Base-by-base conservation (phyloP, 768 basidiomycete species). In the Chalciporus pseudorubinellus region DNA sequence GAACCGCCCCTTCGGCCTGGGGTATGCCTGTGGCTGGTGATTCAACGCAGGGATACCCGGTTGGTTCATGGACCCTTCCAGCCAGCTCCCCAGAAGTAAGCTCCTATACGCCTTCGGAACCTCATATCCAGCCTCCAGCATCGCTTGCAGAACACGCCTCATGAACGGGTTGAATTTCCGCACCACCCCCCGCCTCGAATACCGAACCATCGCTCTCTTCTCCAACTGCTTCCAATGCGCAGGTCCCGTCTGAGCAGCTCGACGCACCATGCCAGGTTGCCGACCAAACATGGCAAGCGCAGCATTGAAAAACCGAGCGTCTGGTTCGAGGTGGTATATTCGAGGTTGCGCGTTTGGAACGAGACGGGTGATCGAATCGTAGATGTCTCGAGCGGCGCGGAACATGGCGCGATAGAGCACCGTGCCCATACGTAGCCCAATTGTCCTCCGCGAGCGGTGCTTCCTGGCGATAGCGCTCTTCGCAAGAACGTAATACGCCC, bases 261-360 rank as follows among this genome's bases (percentile, higher is more conserved):
- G 68, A 28, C 46, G 61, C 47, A 50, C 38, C 60, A 44, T 60
- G 10, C 41, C 36, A 20, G 61, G 50, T 13, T 61, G 60, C 11
- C 65, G 62, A 16, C 67, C 61, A 33, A 77, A 74, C 41, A 84
- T 67, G 10, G 70, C 65, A 12, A 89, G 67, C 9, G 80, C 72
- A 2, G 82, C 81, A 48, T 86, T 87, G 70, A 83, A 88, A 62
- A 87, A 87, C 40, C 78, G 74, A n/a, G 76, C 78, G 57, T 90
- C 87, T 1, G 80, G 78, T 21, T 53, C 53, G 8, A 78, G 79
- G 18, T 74, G 59, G 47, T 72, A 59, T 31, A 71, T 50, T 39
- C 57, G 63, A 19, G 70, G 60, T 19, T 61, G 64, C 22, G 67
- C 62, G 16, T 51, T 43, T 12, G 64, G 44, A 22, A 57, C 55